A percentile compares a stretch with the other conserved stretches of the same genome.
Evolutionary conservation across 345 rosid species (phyloP).

Genomic region (Mangifera indica): DNA sequence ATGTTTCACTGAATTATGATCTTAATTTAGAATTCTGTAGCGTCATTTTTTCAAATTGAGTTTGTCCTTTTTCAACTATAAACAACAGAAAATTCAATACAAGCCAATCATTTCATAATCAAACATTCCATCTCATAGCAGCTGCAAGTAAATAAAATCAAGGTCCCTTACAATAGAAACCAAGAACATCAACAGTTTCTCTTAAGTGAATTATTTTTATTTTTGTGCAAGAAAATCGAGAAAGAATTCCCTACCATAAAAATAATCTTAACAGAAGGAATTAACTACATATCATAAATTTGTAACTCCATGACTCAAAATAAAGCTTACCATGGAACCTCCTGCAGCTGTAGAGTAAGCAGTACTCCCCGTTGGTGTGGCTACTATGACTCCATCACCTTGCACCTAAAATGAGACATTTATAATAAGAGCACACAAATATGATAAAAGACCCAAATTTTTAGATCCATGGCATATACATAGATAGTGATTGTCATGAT

Average conservation of each 20-base stretch:
- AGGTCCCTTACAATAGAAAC: background rate
- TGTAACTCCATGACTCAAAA: background rate
- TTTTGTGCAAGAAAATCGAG: background rate
- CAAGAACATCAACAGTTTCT: background rate
- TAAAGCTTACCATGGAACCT: conserved; percentile 85
- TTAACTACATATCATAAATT: background rate
- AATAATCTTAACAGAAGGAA: background rate
- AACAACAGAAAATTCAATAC: background rate
- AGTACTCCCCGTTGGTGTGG: conserved; percentile 98
- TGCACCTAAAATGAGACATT: conserved; percentile 60
- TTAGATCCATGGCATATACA: conserved; percentile 11
- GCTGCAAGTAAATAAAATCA: background rate
- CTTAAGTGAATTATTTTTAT: background rate
- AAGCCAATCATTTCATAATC: conserved; percentile 2
- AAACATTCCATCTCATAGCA: background rate
- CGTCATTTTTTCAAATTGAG: background rate
- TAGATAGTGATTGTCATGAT: background rate
- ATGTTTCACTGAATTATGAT: background rate
- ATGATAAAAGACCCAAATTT: background rate
- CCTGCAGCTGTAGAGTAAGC: conserved; percentile 99
- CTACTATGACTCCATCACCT: conserved; percentile 98
- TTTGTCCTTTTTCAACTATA: background rate
- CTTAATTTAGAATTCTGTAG: background rate
- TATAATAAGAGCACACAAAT: conserved; percentile 10
- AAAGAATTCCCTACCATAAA: background rate